Base-by-base conservation (phyloP, 805 yeast genomes). In the Jamesozyma spencerorum region DNA sequence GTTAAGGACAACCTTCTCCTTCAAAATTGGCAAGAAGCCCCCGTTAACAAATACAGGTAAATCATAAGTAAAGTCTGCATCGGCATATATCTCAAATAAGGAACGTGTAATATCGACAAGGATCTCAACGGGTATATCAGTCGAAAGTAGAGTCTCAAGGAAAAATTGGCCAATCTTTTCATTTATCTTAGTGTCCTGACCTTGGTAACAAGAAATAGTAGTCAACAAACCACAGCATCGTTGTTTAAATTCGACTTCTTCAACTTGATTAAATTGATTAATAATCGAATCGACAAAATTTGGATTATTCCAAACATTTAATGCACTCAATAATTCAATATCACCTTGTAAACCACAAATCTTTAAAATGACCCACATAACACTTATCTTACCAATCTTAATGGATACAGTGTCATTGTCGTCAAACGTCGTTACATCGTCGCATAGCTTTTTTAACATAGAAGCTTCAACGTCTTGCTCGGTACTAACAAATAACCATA, bases 71-170 rank as follows among this genome's bases (percentile, higher is more conserved):
- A 69, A 81, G 4, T 58, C 64, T 29, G 72, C 72, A 62, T 92
- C 97, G 12, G 83, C 83, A 62, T 81, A 92, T 5, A 87, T 68
- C 44, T 86, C 96, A 60, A 77, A 85, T 5, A 87, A 53, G 2
- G 75, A 65, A 51, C 85, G 81, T 18, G 85, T 59, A 19, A 80
- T 64, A 45, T 81, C 90, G 31, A 77, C 59, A 4, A 77, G 62
- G 10, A 77, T 58, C 44, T 66, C 70, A 1, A 67, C 55, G 1
- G 65, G 54, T 3, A 61, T 31, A 29, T 51, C 37, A 18, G 38
- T 22, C 8, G 47, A 37, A 7, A 40, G 36, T 18, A 72, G 44
- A 44, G 62, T 41, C 31, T 55, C 49, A 39, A 67, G 31, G 28
- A 78, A 60, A 46, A 74, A 70, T 31, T 69, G 63, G 0, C 77